Evolutionary conservation across 768 basidiomycete genomes (phyloP), one percentile per base, ranked within the genome.

Genomic region (Lentinula raphanica): DNA sequence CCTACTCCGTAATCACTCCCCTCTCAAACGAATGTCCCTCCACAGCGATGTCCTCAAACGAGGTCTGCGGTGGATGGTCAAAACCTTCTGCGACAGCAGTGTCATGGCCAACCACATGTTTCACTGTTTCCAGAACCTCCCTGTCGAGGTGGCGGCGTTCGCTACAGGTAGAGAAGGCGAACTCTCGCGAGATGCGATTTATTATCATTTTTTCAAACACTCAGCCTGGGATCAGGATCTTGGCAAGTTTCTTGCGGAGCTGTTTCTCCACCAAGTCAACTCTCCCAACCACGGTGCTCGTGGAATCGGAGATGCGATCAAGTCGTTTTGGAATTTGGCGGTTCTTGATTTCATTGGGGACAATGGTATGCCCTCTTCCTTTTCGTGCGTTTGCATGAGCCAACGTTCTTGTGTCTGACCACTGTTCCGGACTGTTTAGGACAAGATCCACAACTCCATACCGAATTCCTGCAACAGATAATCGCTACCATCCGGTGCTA

Each of bases 81-180:
- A 45, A 17, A 56, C 56, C 13, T 56, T 56, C 28, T 27, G 56
- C 15, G 56, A 56, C 32, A 56, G 56, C 25, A 56, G 25, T 21
- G 44, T 46, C 7, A 56, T 56, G 56, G 56, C 56, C 15, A 56
- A 56, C 21, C 56, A 56, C 23, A 56, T 56, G 23, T 56, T 46
- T n/a, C 40, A 56, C 35, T 46, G 42, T n/a, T 56, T 56, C 23
- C 56, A 56, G 21, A 48, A 28, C 31, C 42, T 56, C 27, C 23
- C 56, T 5, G 45, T 45, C 0, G 56, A 56, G 12, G 56, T 56
- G 9, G 56, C 56, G 13, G 56, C 56, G 11, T 28, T 45, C 9
- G 56, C 45, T 25, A 46, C 45, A 28, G 44, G 56, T 11, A 32
- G 45, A 15, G 6, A 11, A 7, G 56, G 45, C 13, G 56, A 46